phyloP scores from a whole-genome alignment of 108 stramenopile species.

The Cyclotella baltica region DNA sequence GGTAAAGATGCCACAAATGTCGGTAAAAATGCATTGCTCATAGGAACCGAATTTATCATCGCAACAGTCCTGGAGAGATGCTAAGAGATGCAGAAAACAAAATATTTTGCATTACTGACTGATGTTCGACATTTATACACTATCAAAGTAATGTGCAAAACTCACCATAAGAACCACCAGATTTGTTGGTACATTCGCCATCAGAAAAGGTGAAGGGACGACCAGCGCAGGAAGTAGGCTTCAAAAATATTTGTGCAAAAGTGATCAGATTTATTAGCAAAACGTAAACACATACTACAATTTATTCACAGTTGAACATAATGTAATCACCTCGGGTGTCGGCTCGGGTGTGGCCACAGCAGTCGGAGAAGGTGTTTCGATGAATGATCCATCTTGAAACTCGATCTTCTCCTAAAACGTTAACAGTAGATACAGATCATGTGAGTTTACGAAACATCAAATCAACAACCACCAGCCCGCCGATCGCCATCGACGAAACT shows the following conservation, averaged over 20 bases:
- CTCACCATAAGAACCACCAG: slow-evolving; percentile 7
- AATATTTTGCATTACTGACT: background rate
- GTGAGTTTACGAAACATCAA: background rate
- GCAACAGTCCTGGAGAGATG: background rate
- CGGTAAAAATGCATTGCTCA: slow-evolving; percentile 4
- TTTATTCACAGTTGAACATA: background rate
- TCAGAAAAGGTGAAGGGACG: background rate
- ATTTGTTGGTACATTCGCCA: slow-evolving; percentile 4
- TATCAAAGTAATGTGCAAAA: background rate
- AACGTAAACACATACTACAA: background rate
- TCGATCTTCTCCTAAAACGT: too few species aligned
- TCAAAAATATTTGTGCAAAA: too few species aligned
- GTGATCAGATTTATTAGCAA: background rate
- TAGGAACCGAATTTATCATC: background rate
- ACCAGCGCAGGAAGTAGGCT: background rate
- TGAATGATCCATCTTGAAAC: too few species aligned
- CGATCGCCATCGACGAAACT: too few species aligned
- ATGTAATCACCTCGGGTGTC: background rate
- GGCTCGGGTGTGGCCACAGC: slow-evolving; percentile 2
- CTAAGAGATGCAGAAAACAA: background rate
- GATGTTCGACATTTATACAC: too few species aligned
- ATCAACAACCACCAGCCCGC: too few species aligned
- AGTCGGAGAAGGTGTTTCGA: background rate
- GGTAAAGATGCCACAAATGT: slow-evolving; percentile 13
- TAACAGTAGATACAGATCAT: background rate